These are phyloP conservation scores for Eragrostis curvula DNA, from an alignment of 176 grass and related monocot species.

Conservation along the genomic window DNA sequence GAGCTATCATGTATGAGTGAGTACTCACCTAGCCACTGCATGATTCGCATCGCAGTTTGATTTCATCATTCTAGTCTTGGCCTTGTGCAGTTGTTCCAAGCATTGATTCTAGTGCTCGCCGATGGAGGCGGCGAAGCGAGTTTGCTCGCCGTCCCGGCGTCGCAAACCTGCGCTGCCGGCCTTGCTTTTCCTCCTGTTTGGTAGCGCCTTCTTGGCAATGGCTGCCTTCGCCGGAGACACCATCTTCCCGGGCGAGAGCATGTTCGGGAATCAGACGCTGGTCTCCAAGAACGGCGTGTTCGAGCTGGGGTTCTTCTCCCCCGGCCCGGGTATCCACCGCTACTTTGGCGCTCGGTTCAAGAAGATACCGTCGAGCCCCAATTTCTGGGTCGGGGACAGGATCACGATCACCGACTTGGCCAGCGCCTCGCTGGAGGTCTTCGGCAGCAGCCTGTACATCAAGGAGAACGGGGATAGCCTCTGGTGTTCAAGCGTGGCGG, in stretches of 20 bases:
- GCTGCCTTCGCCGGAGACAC: not conserved
- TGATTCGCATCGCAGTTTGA: too few relatives aligned
- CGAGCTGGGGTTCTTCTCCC: slow-evolving; percentile 31
- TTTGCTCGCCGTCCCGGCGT: not conserved
- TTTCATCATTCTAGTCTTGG: not conserved
- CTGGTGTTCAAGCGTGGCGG: not conserved
- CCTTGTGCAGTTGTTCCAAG: not conserved
- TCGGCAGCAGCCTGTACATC: slow-evolving; percentile 4
- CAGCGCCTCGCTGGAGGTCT: not conserved
- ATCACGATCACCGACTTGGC: not conserved
- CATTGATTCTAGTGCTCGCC: not conserved
- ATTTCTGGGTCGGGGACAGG: slow-evolving; percentile 8
- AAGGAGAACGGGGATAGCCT: not conserved
- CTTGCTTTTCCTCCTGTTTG: not conserved
- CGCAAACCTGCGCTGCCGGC: not conserved
- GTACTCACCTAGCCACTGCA: not conserved
- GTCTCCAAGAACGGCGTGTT: slow-evolving; percentile 41
- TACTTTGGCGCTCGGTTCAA: slow-evolving; percentile 32
- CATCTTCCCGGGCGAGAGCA: slow-evolving; percentile 19
- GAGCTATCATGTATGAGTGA: not conserved
- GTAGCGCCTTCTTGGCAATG: not conserved
- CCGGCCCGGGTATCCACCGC: not conserved
- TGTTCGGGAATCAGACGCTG: slow-evolving; percentile 30
- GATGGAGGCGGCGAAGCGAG: not conserved
- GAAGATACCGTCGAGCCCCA: slow-evolving; percentile 27